A percentile compares a stretch with the other conserved stretches of the same genome.
phyloP scores from a whole-genome alignment of 139 green algal species.

The Edaphochlamys debaryana region DNA sequence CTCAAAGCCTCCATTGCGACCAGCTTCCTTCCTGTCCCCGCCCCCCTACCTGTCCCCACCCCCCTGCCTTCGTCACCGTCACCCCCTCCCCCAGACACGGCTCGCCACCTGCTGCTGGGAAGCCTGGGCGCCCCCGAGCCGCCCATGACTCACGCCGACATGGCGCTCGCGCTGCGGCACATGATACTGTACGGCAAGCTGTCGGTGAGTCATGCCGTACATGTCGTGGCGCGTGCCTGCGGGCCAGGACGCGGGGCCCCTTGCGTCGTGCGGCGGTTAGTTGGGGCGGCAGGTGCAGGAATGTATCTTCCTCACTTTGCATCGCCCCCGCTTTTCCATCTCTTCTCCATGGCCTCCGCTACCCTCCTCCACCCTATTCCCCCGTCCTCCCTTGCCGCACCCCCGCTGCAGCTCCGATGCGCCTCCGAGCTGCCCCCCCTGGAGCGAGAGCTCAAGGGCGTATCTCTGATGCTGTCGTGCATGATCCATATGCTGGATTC shows the following conservation, averaged over 20 bases:
- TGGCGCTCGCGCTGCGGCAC: conserved; percentile 16
- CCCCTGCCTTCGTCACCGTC: too few relatives aligned
- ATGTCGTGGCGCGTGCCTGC: background rate
- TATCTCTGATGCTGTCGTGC: background rate
- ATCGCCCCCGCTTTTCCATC: background rate
- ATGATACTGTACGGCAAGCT: conserved; percentile 4
- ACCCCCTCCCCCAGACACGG: too few relatives aligned
- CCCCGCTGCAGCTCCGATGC: background rate
- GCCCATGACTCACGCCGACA: background rate
- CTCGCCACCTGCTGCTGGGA: conserved; percentile 10
- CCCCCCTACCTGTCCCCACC: too few relatives aligned
- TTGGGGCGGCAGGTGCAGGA: too few relatives aligned
- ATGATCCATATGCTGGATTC: background rate
- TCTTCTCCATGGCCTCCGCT: background rate
- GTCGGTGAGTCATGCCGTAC: background rate
- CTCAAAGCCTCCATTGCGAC: too few relatives aligned
- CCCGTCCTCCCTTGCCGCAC: background rate
- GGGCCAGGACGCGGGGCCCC: too few relatives aligned
- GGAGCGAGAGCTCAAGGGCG: conserved; percentile 10
- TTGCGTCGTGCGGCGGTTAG: too few relatives aligned
- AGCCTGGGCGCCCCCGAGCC: background rate
- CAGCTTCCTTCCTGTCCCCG: too few relatives aligned
- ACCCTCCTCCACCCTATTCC: background rate
- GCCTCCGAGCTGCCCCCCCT: background rate
- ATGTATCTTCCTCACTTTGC: background rate